Conservation (phyloP, 2,329 filamentous ascomycete species). For the Helotiales sp. region DNA sequence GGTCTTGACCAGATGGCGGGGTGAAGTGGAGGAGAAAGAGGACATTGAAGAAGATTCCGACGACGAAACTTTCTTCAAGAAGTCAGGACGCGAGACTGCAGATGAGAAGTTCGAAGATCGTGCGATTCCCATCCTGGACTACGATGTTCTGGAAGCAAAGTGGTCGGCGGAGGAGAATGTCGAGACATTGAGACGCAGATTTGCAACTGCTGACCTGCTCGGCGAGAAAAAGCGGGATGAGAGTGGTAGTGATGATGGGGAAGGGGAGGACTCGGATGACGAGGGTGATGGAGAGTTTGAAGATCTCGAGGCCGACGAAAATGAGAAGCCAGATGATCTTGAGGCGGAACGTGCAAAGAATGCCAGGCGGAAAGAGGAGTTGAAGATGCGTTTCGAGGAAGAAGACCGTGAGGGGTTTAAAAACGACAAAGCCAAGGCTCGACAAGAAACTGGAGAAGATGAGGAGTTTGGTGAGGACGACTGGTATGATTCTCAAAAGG, state of each 20-base stretch:
- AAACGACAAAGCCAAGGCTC: slow-evolving; percentile 80
- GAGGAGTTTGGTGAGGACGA: slow-evolving; percentile 93
- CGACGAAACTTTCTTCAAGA: slow-evolving; percentile 64
- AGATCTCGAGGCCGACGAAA: slow-evolving; percentile 78
- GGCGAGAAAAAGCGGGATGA: slow-evolving; percentile 54
- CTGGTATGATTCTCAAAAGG: slow-evolving; percentile 98
- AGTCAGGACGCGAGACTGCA: slow-evolving; percentile 63
- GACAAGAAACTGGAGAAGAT: slow-evolving; percentile 67
- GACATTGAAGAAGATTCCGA: slow-evolving; percentile 55
- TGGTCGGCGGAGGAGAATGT: slow-evolving; percentile 82
- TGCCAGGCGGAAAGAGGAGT: slow-evolving; percentile 87
- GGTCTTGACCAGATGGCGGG: slow-evolving; percentile 78
- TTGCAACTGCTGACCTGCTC: slow-evolving; percentile 69
- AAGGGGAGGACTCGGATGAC: slow-evolving; percentile 54
- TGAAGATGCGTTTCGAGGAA: slow-evolving; percentile 92
- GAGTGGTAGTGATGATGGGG: slow-evolving; percentile 43
- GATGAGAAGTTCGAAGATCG: slow-evolving; percentile 74
- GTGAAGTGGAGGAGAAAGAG: slow-evolving; percentile 61
- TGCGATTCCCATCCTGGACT: slow-evolving; percentile 76
- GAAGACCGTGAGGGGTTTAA: slow-evolving; percentile 96
- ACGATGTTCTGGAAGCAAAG: slow-evolving; percentile 77
- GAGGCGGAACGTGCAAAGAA: slow-evolving; percentile 90
- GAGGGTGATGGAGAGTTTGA: slow-evolving; percentile 83
- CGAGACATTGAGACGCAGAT: slow-evolving; percentile 70
- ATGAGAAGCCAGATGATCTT: slow-evolving; percentile 53